phyloP scores from a whole-genome alignment of 1,284 basidiomycete species.

The Hemileia vastatrix region DNA sequence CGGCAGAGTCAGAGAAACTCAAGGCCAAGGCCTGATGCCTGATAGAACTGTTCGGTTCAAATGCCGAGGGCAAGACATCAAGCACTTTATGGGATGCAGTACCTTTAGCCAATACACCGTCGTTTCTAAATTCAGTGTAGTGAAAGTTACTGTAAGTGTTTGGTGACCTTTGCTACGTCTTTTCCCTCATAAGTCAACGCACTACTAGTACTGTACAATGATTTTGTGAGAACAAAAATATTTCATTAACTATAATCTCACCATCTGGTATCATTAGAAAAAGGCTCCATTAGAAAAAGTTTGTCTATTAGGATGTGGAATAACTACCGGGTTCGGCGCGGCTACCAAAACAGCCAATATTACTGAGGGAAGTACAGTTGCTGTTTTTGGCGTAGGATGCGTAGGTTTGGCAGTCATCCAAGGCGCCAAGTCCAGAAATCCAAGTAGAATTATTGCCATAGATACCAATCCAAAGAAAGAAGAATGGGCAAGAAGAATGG shows the following conservation, averaged over 20 bases:
- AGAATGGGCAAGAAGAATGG: conserved; percentile 83
- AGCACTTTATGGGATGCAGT: conserved; percentile 97
- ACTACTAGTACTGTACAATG: too few species aligned
- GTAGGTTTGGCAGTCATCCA: conserved; percentile 89
- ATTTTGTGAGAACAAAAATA: too few species aligned
- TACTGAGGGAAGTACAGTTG: conserved; percentile 70
- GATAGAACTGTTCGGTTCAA: conserved; percentile 84
- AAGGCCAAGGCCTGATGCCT: conserved; percentile 95
- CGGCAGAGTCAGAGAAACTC: conserved; percentile 69
- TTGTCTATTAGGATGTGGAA: conserved; percentile 82
- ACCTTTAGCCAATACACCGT: conserved; percentile 99
- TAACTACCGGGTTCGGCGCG: conserved; percentile 72
- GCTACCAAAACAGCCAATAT: conserved; percentile 51
- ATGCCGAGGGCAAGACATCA: conserved; percentile 73
- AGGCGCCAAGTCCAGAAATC: conserved; percentile 67
- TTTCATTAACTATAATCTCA: too few species aligned
- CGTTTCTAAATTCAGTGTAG: conserved; percentile 91
- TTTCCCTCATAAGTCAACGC: too few species aligned
- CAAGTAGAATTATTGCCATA: conserved; percentile 79
- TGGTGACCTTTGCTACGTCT: too few species aligned
- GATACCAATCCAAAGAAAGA: conserved; percentile 81
- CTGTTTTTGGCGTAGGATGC: conserved; percentile 90
- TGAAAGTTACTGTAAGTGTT: conserved; percentile 43
- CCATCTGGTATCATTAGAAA: too few species aligned
- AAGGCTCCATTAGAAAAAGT: conserved; percentile 85